Evolutionary conservation across 768 basidiomycete species (phyloP).

Genomic region (Amanita brunnescens): DNA sequence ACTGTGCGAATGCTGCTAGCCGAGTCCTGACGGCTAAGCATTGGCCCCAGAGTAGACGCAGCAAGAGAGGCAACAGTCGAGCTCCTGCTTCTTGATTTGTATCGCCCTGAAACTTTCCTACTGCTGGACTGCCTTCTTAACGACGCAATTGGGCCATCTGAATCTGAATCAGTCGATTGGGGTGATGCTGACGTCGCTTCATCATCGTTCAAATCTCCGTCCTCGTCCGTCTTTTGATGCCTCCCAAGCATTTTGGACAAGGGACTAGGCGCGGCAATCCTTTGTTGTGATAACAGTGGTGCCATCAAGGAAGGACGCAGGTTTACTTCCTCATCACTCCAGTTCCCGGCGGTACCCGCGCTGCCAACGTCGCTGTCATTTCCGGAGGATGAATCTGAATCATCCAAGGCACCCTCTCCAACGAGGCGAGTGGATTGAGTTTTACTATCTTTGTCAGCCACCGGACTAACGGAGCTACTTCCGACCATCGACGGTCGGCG

Average conservation of each 20-base stretch:
- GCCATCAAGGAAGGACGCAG: conserved; percentile 23
- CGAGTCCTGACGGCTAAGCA: conserved; percentile 38
- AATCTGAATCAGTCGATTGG: conserved; percentile 56
- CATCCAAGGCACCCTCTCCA: conserved; percentile 71
- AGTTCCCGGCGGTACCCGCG: conserved; percentile 21
- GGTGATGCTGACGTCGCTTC: conserved; percentile 55
- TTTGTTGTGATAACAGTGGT: conserved; percentile 22
- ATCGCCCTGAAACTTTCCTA: conserved; percentile 22
- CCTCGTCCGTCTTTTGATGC: conserved; percentile 45
- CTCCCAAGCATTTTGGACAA: conserved; percentile 49
- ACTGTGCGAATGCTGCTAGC: conserved; percentile 67
- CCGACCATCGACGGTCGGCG: conserved; percentile 11
- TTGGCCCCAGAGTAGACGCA: conserved; percentile 19
- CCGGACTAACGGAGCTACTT: conserved; percentile 29
- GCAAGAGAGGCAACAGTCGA: conserved; percentile 59
- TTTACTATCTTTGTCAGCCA: conserved; percentile 20
- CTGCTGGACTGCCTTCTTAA: conserved; percentile 23
- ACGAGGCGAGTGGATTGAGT: conserved; percentile 43
- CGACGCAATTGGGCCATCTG: conserved; percentile 28
- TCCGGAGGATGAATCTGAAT: conserved; percentile 59
- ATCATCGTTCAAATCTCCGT: conserved; percentile 36
- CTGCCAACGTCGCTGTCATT: conserved; percentile 25
- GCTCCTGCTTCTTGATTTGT: conserved; percentile 47
- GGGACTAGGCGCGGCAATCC: conserved; percentile 50
- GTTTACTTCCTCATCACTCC: conserved; percentile 27